Percentiles rank a stretch among this genome's conserved stretches.
phyloP scores from a whole-genome alignment of 306 rosid genomes.

The Psophocarpus tetragonolobus region DNA sequence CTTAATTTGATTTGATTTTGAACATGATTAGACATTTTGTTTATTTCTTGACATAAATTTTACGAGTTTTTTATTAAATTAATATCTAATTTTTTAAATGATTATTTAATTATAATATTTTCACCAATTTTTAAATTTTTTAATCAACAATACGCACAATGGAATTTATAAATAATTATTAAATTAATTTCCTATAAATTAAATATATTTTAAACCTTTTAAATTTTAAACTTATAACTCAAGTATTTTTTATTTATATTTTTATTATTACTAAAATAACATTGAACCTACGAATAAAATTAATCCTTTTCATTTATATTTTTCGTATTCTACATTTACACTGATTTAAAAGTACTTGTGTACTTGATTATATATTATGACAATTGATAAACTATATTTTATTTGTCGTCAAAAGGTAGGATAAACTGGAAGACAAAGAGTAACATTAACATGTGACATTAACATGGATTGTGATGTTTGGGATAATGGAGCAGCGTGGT shows the following conservation, averaged over 20 bases:
- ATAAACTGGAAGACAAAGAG: neutral
- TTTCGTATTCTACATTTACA: neutral
- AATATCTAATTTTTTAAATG: neutral
- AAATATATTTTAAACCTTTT: neutral
- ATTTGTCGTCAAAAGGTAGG: neutral
- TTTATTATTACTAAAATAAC: neutral
- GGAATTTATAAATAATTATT: too few species aligned
- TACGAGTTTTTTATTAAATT: neutral
- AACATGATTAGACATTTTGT: neutral
- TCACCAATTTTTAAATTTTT: neutral
- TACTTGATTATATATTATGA: neutral
- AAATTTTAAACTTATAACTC: neutral
- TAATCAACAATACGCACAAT: neutral
- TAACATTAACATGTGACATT: neutral
- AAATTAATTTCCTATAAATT: neutral
- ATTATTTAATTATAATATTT: neutral
- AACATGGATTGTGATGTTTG: neutral
- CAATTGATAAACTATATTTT: neutral
- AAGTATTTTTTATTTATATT: neutral
- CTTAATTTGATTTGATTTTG: too few species aligned
- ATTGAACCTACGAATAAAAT: neutral
- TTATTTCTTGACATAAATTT: neutral
- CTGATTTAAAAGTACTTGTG: neutral
- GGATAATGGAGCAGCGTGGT: neutral
- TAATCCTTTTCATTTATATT: neutral